Base-by-base conservation (phyloP, 108 stramenopile species). In the Chaetoceros tenuissimus region DNA sequence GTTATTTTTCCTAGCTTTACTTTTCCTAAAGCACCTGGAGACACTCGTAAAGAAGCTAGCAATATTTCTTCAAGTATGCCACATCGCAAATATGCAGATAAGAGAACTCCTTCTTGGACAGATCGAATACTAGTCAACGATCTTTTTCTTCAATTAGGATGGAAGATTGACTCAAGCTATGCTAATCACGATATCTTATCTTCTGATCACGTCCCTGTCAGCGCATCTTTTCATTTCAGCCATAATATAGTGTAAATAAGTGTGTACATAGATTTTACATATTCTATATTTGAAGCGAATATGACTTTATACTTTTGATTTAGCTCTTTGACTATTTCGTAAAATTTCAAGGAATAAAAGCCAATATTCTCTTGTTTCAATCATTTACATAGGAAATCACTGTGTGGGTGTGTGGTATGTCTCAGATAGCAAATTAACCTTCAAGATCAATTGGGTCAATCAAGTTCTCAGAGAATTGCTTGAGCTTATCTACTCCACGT, bases 381-480 rank as follows among this genome's bases (percentile, higher is more conserved):
- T n/a, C n/a, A n/a, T n/a, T n/a, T n/a, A n/a, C n/a, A n/a, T n/a
- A n/a, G n/a, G n/a, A n/a, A n/a, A n/a, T n/a, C n/a, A n/a, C n/a
- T n/a, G n/a, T n/a, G n/a, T n/a, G n/a, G n/a, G n/a, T n/a, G n/a
- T n/a, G n/a, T n/a, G n/a, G n/a, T n/a, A n/a, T n/a, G n/a, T n/a
- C n/a, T n/a, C n/a, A n/a, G n/a, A n/a, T n/a, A n/a, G n/a, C n/a
- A n/a, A n/a, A n/a, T n/a, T n/a, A n/a, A n/a, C n/a, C n/a, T 40
- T 93, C 92, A 68, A 93, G 69, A 71, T 89, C 92, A 28, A 93
- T 79, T 3, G 94, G 94, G 56, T 92, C 78, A 60, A 89, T 81
- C 72, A 95, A 86, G 19, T 78, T 75, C 72, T 92, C 88, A 0
- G 85, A 87, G 68, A 94, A 96, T 27, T 73, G 75, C 59, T 84